phyloP scores from a whole-genome alignment of 2,329 filamentous ascomycete species.

The Blastomyces silverae region DNA sequence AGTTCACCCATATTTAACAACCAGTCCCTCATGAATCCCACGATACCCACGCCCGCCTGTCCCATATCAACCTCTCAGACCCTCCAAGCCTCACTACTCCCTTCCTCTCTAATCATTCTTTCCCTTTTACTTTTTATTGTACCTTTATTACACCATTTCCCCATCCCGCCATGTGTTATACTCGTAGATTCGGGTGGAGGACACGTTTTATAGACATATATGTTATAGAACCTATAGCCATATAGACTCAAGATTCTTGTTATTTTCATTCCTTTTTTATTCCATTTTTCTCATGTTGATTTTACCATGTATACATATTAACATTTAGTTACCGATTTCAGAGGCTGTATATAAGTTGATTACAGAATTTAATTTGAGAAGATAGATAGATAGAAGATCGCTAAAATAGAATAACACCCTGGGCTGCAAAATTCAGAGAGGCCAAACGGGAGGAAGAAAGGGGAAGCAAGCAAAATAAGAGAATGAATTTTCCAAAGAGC shows the following conservation, averaged over 20 bases:
- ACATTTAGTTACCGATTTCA: too few relatives aligned
- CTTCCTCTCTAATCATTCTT: not conserved
- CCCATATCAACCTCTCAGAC: not conserved
- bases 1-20: not conserved
- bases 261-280: not conserved
- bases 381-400: too few relatives aligned
- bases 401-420: too few relatives aligned
- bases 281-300: not conserved
- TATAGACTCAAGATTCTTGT: not conserved
- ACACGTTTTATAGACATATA: not conserved
- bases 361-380: too few relatives aligned
- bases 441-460: too few relatives aligned
- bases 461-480: not conserved
- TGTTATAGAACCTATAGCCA: not conserved
- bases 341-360: too few relatives aligned
- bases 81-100: not conserved
- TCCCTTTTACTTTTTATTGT: not conserved
- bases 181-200: not conserved
- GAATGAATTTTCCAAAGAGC: not conserved
- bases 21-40: slow-evolving; percentile 6
- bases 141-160: not conserved
- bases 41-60: not conserved
- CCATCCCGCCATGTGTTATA: not conserved
- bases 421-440: too few relatives aligned
- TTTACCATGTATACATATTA: too few relatives aligned